Evolutionary conservation across 176 grass and related monocot species (phyloP), one percentile per base, ranked within the genome.

Genomic region (Bothriochloa decipiens): DNA sequence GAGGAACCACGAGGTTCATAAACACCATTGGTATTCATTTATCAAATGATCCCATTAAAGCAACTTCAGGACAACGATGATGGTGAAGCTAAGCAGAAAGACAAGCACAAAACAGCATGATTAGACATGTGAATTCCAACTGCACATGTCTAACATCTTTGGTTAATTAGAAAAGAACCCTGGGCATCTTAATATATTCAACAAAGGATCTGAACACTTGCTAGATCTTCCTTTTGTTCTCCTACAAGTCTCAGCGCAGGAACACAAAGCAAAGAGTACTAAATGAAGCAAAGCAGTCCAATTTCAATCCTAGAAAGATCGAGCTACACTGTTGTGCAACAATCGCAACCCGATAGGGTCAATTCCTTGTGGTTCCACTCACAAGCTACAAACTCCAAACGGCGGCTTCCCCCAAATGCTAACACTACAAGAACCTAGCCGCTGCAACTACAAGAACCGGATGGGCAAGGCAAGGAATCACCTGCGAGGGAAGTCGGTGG

Each of bases 401-500:
- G 10, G 2, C 22, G 0, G 61, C 12, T 32, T 76, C 33, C 42
- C 72, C 29, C 29, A 32, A 32, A 32, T 32, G 29, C 2, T 32
- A 32, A 32, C 29, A 32, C 29, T 32, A 32, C 29, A 32, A 32
- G 29, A 32, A 32, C 29, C 29, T 32, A 32, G 29, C 29, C 29
- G 29, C 29, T 32, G 29, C 2, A 32, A 32, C 29, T 32, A 32
- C 2, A 32, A 1, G 29, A 32, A 32, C 3, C 37, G 71, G 37
- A 9, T 42, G 57, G 55, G 47, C 10, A 41, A 6, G 50, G 22
- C 4, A 20, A 41, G 29, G 43, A 83, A 58, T 73, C 37, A 98
- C 96, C 93, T 78, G 49, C 91, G 96, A 71, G 87, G 50, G 91
- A 98, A 94, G 72, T 95, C 83, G 16, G 93, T 98, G 27, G 96